Conservation (phyloP, 2,329 filamentous ascomycete species). For the Trichoderma brevicompactum region DNA sequence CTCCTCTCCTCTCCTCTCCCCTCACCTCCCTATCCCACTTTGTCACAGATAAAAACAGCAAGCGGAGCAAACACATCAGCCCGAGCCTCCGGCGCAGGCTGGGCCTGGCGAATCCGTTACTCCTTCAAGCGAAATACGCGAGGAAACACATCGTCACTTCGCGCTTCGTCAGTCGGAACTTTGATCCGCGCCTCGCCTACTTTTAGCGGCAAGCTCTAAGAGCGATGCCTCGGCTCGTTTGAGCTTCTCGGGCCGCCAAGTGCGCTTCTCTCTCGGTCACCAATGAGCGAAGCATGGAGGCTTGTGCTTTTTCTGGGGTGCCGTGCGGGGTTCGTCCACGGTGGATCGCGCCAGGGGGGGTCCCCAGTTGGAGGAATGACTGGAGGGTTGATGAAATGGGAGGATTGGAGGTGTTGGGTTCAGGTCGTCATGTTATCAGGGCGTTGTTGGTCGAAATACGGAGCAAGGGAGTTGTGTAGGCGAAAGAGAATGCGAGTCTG, state of each 20-base stretch:
- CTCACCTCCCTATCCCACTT: not conserved
- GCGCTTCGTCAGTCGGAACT: not conserved
- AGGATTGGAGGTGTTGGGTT: no score
- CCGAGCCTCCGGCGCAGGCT: slow-evolving; percentile 7
- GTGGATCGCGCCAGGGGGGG: slow-evolving; percentile 16
- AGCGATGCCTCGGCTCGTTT: slow-evolving; percentile 25
- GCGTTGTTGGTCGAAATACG: no score
- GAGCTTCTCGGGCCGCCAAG: slow-evolving; percentile 1
- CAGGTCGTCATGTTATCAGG: not conserved
- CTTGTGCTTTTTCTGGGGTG: not conserved
- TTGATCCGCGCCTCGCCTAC: slow-evolving; percentile 8
- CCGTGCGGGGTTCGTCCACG: slow-evolving; percentile 24
- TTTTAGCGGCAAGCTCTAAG: not conserved
- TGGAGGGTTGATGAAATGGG: not conserved
- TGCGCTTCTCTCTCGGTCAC: no score
- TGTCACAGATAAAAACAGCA: not conserved
- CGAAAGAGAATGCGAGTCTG: no score
- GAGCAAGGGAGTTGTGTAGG: no score
- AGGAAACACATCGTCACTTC: slow-evolving; percentile 11
- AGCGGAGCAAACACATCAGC: not conserved
- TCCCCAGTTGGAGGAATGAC: not conserved
- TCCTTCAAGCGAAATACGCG: not conserved
- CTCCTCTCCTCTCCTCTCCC: not conserved
- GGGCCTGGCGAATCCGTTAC: not conserved
- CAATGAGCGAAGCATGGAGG: no score